phyloP scores from a whole-genome alignment of 257 asterid species.

The Haberlea rhodopensis region DNA sequence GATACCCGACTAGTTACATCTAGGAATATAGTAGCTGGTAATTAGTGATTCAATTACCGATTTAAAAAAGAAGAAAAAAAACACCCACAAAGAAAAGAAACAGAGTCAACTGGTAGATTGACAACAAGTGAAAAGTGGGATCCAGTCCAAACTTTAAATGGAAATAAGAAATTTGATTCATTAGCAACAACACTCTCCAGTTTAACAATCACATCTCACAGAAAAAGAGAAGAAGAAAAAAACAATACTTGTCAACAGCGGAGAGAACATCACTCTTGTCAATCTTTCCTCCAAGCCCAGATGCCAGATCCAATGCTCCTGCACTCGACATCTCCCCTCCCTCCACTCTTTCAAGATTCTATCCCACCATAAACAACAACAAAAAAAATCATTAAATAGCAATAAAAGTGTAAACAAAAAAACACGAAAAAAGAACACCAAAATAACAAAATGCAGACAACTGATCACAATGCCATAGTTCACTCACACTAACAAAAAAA shows the following conservation, averaged over 20 bases:
- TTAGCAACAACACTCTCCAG: neutral
- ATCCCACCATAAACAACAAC: slow-evolving; percentile 18
- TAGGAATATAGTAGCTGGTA: neutral
- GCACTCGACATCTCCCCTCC: slow-evolving; percentile 57
- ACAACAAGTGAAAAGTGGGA: neutral
- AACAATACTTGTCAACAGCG: slow-evolving; percentile 77
- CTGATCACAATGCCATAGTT: neutral
- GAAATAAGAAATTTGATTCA: neutral
- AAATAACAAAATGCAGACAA: neutral
- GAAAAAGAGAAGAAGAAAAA: neutral
- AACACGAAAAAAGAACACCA: slow-evolving; percentile 1
- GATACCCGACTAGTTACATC: neutral
- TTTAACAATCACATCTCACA: slow-evolving; percentile 6
- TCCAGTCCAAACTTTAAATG: neutral
- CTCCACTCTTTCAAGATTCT: slow-evolving; percentile 18
- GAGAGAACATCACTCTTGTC: slow-evolving; percentile 69
- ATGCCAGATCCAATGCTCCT: slow-evolving; percentile 84
- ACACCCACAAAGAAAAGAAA: neutral
- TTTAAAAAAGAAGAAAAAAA: no score
- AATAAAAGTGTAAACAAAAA: neutral
- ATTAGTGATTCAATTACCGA: neutral
- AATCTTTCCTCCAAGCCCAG: slow-evolving; percentile 89
- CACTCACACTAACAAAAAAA: neutral
- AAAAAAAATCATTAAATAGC: slow-evolving; percentile 30
- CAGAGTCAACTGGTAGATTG: neutral